These are phyloP conservation scores for Blastobotrys capitulatus DNA, from an alignment of 1,139 yeast species.

Conservation along the genomic window DNA sequence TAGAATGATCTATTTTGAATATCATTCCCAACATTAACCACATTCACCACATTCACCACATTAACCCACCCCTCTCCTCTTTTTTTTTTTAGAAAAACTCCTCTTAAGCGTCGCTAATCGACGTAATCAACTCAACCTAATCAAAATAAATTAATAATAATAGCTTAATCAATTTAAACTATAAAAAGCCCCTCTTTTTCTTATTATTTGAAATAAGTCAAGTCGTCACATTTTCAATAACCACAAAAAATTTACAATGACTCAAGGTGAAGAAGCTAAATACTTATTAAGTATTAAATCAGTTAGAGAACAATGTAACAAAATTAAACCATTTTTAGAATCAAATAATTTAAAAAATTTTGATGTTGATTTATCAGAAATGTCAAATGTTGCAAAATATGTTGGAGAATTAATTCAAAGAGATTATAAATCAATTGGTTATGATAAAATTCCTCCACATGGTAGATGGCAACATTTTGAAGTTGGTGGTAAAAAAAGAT, in stretches of 20 bases:
- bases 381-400: conserved; percentile 40
- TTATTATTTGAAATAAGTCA: too few species aligned
- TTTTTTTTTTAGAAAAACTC: too few species aligned
- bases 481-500: conserved; percentile 41
- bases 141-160: too few species aligned
- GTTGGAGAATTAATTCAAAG: conserved; percentile 39
- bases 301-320: conserved; percentile 46
- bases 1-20: too few species aligned
- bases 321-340: conserved; percentile 38
- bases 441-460: conserved; percentile 48
- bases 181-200: not conserved
- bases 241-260: too few species aligned
- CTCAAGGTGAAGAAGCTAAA: conserved; percentile 17
- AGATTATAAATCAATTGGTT: conserved; percentile 37
- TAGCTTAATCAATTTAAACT: not conserved
- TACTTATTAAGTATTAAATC: conserved; percentile 45
- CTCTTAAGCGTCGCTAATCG: too few species aligned
- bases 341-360: conserved; percentile 39
- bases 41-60: too few species aligned
- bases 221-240: too few species aligned
- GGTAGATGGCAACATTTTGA: conserved; percentile 61
- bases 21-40: too few species aligned
- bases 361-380: conserved; percentile 38
- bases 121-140: too few species aligned
- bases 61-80: too few species aligned